A percentile compares a stretch with the other conserved stretches of the same genome.
phyloP scores from a whole-genome alignment of 768 basidiomycete genomes.

The Xerocomellus dryophilus region DNA sequence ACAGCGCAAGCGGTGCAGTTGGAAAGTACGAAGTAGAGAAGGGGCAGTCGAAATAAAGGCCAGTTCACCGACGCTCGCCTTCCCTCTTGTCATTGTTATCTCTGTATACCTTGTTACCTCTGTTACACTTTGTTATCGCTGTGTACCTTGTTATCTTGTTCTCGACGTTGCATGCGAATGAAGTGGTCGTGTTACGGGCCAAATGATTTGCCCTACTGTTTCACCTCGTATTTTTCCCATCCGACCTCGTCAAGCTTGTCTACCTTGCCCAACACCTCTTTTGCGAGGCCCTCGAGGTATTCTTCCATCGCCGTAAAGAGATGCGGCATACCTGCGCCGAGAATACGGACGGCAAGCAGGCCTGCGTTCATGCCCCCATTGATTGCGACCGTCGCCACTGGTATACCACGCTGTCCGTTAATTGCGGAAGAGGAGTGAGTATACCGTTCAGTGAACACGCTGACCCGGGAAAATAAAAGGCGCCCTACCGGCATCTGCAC shows the following conservation, averaged over 20 bases:
- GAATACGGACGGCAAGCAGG: slow-evolving; percentile 86
- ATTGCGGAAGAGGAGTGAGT: neutral
- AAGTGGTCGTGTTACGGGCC: too few relatives aligned
- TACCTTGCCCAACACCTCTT: slow-evolving; percentile 77
- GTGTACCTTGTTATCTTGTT: neutral
- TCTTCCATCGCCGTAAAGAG: slow-evolving; percentile 65
- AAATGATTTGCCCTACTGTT: slow-evolving; percentile 13
- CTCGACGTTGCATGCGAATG: neutral
- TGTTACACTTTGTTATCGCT: too few relatives aligned
- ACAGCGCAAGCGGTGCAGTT: neutral
- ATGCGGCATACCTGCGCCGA: slow-evolving; percentile 68
- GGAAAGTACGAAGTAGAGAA: neutral
- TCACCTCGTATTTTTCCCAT: slow-evolving; percentile 78
- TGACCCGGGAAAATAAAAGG: neutral
- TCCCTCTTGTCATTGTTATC: neutral
- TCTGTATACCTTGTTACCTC: neutral
- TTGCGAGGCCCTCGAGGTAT: slow-evolving; percentile 68
- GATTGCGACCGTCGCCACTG: slow-evolving; percentile 96
- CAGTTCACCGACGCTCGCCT: neutral
- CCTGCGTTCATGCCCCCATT: slow-evolving; percentile 94
- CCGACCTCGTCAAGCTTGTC: slow-evolving; percentile 73
- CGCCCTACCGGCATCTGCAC: slow-evolving; percentile 95
- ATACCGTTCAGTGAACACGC: neutral
- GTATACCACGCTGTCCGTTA: slow-evolving; percentile 76
- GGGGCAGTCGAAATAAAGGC: neutral